Evolutionary conservation across 2,329 filamentous ascomycete species (phyloP), one percentile per base, ranked within the genome.

Genomic region (Aspergillus sp.): DNA sequence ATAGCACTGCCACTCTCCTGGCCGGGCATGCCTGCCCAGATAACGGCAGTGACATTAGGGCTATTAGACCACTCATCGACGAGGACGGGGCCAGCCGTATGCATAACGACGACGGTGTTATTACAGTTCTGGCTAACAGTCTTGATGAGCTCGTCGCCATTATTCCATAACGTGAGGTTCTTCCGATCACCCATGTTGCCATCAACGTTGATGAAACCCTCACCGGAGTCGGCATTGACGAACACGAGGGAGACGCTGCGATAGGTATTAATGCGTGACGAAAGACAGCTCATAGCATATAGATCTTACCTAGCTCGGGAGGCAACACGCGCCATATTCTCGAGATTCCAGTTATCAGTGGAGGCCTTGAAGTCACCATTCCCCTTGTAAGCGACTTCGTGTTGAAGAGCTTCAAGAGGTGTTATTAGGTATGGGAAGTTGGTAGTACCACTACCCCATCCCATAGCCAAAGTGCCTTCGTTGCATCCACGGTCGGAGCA

Each of bases 81-180:
- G 1, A 93, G 64, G 4, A 93, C 82, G 1, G 88, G 77, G 0
- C 86, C 86, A 3, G 80, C 75, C 1, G 82, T 86, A 66, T 96
- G 89, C 37, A 96, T 80, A 36, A 95, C 76, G 11, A 96, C 84
- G 38, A 96, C 81, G 8, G 86, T 94, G 70, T 95, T 94, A 64
- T 80, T 78, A 68, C 81, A 88, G 40, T 77, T 55, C 5, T 77
- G 69, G 1, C 85, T 78, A 8, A 94, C 84, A 29, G 82, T 86
- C 60, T 82, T 73, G 61, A 96, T 82, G 34, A 96, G 64, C 1
- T 72, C 69, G 33, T 96, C 86, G 25, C 85, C 88, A 37, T 78
- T 72, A 39, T 80, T 71, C 89, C 89, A 96, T 0, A 94, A 68
- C 0, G 86, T 94, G 24, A 98, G 69, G 62, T 98, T 95, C 51